Percentiles rank a stretch among this genome's conserved stretches.
These are phyloP conservation scores for Cladosporium phlei DNA, from an alignment of 2,329 filamentous ascomycete genomes.

Conservation along the genomic window DNA sequence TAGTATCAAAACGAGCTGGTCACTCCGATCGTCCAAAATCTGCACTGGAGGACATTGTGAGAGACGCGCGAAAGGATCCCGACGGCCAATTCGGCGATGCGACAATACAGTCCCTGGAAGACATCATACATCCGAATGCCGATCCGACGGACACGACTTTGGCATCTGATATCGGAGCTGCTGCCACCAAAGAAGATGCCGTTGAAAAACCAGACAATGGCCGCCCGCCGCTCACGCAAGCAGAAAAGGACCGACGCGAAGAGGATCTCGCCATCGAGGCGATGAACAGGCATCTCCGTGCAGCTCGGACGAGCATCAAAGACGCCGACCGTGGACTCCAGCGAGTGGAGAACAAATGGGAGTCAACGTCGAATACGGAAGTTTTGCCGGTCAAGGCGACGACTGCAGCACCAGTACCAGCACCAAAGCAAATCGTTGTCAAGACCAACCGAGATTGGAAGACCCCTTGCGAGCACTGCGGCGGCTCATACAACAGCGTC, in stretches of 20 bases:
- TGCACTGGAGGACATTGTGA: slow-evolving; percentile 38
- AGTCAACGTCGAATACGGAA: slow-evolving; percentile 18
- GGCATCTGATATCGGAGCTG: slow-evolving; percentile 20
- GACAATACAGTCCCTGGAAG: slow-evolving; percentile 45
- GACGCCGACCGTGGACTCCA: slow-evolving; percentile 41
- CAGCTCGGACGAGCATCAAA: slow-evolving; percentile 39
- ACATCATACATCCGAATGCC: slow-evolving; percentile 34
- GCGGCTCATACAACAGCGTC: slow-evolving; percentile 22
- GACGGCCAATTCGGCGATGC: slow-evolving; percentile 39
- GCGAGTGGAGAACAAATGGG: slow-evolving; percentile 38
- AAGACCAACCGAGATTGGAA: slow-evolving; percentile 2
- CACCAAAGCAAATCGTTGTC: too few relatives aligned
- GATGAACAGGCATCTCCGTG: slow-evolving; percentile 38
- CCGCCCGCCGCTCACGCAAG: slow-evolving; percentile 29
- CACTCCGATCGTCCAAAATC: slow-evolving; percentile 19
- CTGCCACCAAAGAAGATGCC: slow-evolving; percentile 12
- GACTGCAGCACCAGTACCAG: background rate
- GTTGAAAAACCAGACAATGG: background rate
- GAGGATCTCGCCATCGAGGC: slow-evolving; percentile 39
- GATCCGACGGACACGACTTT: slow-evolving; percentile 24
- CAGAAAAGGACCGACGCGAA: slow-evolving; percentile 39
- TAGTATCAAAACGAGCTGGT: background rate
- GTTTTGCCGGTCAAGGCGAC: background rate
- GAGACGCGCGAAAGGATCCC: slow-evolving; percentile 31
- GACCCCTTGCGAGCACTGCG: slow-evolving; percentile 23